phyloP scores from a whole-genome alignment of 1,139 yeast genomes.

The Lodderomyces beijingensis region DNA sequence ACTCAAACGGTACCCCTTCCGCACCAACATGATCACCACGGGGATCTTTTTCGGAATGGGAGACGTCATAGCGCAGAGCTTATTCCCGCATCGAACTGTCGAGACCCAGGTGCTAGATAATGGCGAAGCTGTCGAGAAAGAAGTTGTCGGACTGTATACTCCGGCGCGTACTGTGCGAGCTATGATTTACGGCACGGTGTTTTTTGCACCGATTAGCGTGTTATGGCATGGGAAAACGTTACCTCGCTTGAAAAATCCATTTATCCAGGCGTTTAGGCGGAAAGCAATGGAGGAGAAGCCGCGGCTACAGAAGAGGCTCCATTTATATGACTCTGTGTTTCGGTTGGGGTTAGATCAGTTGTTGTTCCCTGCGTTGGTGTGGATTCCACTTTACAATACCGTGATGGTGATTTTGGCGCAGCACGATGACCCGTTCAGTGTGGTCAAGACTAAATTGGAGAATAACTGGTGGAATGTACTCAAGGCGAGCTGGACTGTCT shows the following conservation, averaged over 20 bases:
- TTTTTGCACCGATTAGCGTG: conserved; percentile 75
- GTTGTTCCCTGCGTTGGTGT: conserved; percentile 30
- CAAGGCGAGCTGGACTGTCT: conserved; percentile 40
- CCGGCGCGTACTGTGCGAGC: conserved; percentile 57
- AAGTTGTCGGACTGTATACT: conserved; percentile 6
- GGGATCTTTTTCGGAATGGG: conserved; percentile 71
- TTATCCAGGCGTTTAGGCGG: conserved; percentile 15
- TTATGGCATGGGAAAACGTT: conserved; percentile 61
- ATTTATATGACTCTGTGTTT: conserved; percentile 32
- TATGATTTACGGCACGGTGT: conserved; percentile 64
- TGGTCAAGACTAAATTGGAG: conserved; percentile 30
- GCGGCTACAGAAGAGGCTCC: conserved; percentile 14
- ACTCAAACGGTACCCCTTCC: conserved; percentile 45
- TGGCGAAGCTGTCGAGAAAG: conserved; percentile 12
- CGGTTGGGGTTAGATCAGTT: conserved; percentile 38
- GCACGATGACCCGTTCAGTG: conserved; percentile 32
- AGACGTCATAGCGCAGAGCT: conserved; percentile 64
- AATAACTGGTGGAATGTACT: conserved; percentile 43
- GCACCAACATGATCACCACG: conserved; percentile 52
- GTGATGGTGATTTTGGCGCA: conserved; percentile 37
- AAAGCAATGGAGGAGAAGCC: conserved; percentile 10
- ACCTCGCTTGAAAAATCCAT: conserved; percentile 46
- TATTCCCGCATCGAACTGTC: conserved; percentile 35
- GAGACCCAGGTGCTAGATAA: conserved; percentile 10
- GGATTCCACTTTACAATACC: conserved; percentile 44